Base-by-base conservation (phyloP, 306 rosid species). In the Castanopsis chinensis region DNA sequence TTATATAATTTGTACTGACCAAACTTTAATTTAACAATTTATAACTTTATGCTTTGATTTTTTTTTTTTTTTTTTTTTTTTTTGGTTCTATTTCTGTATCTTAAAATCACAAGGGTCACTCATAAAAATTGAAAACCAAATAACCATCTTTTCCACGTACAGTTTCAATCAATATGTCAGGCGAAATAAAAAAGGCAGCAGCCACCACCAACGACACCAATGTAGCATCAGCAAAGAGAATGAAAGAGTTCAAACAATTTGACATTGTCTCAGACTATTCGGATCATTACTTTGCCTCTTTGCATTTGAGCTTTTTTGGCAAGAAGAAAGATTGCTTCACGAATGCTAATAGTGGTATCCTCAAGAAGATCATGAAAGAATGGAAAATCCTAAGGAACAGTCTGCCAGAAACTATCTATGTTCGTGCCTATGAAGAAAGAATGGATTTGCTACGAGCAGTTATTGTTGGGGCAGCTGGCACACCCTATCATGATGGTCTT, bases 401-500 rank as follows among this genome's bases (percentile, higher is more conserved):
- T 35, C 72, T 68, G 21, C 72, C 72, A 27, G 72, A 68, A 68
- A 13, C 72, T 2, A 68, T 68, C 5, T 68, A 68, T 35, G 72
- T 68, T 10, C 41, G 27, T 5, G 72, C 19, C 72, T 68, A 68
- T 35, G 72, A 33, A 0, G 5, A 35, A 18, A 18, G 72, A n/a
- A 35, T 68, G 18, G 72, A 68, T 35, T n/a, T 68, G 51, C 53
- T 68, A 12, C 41, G 72, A 12, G 72, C 72, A 27, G 72, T 19
- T 5, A 68, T 68, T n/a, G 21, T 68, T n/a, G 72, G 72, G 7
- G 45, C 25, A n/a, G 37, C 33, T 7, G 75, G 59, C 12, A 72
- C 75, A 20, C 75, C 75, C 19, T 72, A 72, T 56, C 75, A 72
- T 25, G 75, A 72, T 27, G 75, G 73, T 0, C 27, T 69, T 17